phyloP scores from a whole-genome alignment of 169 alveolate genomes.

The Cyclospora cayetanensis region DNA sequence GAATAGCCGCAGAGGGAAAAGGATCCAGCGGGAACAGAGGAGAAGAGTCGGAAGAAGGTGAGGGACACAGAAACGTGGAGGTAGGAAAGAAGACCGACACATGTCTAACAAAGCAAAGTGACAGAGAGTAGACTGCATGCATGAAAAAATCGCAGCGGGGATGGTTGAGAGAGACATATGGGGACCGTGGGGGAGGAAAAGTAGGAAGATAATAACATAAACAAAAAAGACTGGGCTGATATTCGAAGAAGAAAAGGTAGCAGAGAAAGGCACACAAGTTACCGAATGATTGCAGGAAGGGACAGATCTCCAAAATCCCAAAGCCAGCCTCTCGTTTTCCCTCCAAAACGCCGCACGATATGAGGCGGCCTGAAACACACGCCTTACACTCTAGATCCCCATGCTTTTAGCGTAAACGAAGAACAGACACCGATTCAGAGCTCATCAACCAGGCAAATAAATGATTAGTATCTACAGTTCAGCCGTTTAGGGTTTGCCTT shows the following conservation, averaged over 20 bases:
- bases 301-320: conserved; percentile 62
- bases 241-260: not conserved
- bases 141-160: no score
- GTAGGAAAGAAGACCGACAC: not conserved
- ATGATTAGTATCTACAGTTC: no score
- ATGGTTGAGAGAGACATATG: no score
- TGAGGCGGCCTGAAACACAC: conserved; percentile 56
- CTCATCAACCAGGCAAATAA: no score
- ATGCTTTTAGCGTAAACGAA: not conserved
- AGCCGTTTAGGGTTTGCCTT: no score
- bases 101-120: not conserved
- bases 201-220: no score
- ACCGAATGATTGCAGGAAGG: conserved; percentile 1
- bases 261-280: not conserved
- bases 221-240: no score
- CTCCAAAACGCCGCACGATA: conserved; percentile 43
- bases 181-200: no score
- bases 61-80: not conserved
- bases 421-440: no score
- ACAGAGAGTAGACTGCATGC: no score
- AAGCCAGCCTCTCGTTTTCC: conserved; percentile 16
- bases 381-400: not conserved
- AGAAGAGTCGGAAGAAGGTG: not conserved
- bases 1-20: not conserved
- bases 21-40: not conserved